Percentiles rank a stretch among this genome's conserved stretches.
phyloP scores from a whole-genome alignment of 768 basidiomycete genomes.

The Mycena vulgaris region DNA sequence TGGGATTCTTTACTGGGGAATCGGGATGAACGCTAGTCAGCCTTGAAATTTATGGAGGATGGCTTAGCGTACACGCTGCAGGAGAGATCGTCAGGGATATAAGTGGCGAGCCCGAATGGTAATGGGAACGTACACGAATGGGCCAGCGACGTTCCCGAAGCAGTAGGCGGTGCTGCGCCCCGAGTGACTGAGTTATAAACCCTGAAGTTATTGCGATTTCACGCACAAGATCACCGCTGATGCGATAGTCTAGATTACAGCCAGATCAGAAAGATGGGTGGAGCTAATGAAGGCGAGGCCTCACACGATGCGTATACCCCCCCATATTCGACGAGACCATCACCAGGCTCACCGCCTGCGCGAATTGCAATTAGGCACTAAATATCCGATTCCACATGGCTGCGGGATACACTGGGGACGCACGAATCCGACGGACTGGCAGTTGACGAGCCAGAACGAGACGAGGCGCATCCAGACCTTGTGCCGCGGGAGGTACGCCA shows the following conservation, averaged over 20 bases:
- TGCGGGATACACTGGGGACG: not conserved
- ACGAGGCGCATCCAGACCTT: slow-evolving; percentile 36
- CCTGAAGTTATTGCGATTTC: no score
- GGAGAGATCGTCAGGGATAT: not conserved
- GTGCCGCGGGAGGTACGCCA: slow-evolving; percentile 39
- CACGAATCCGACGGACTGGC: slow-evolving; percentile 41
- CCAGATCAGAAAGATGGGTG: not conserved
- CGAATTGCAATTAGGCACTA: not conserved
- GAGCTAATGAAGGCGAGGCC: not conserved
- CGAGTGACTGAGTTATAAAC: not conserved
- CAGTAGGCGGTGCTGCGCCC: slow-evolving; percentile 33
- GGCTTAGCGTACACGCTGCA: not conserved
- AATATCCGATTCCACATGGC: no score
- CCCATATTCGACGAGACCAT: slow-evolving; percentile 43
- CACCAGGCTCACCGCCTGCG: slow-evolving; percentile 33
- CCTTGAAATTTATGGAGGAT: not conserved
- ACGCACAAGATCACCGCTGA: slow-evolving; percentile 35
- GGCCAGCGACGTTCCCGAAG: slow-evolving; percentile 38
- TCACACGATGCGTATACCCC: slow-evolving; percentile 40
- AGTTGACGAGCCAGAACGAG: slow-evolving; percentile 40
- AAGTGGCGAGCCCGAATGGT: not conserved
- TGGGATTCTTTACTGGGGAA: slow-evolving; percentile 32
- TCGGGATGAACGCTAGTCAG: not conserved
- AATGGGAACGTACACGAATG: slow-evolving; percentile 31
- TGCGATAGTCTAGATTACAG: slow-evolving; percentile 22